Percentiles rank a stretch among this genome's conserved stretches.
Conservation (phyloP, 306 rosid species). For the Comarum palustre region DNA sequence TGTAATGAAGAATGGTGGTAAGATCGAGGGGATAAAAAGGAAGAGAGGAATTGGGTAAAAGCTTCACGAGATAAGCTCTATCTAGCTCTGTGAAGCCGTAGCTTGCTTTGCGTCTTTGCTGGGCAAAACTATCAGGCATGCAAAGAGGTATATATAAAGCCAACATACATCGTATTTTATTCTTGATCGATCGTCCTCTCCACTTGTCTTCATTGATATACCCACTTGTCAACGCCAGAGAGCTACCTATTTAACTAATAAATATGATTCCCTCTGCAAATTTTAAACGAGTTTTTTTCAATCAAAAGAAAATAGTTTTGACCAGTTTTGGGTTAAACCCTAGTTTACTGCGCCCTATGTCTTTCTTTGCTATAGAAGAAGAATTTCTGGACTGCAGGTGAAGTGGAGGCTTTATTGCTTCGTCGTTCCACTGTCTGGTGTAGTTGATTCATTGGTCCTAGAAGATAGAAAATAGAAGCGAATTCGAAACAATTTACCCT, state of each 20-base stretch:
- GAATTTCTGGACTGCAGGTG: neutral
- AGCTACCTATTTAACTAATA: neutral
- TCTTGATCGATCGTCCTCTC: neutral
- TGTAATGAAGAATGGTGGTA: conserved; percentile 1
- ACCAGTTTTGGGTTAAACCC: too few relatives aligned
- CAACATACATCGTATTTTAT: conserved; percentile 4
- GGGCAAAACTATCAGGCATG: conserved; percentile 20
- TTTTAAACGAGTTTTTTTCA: neutral
- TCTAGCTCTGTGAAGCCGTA: neutral
- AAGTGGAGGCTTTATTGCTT: neutral
- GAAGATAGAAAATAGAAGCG: neutral
- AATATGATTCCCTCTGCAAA: neutral
- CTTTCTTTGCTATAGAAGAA: neutral
- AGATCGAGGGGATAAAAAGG: conserved; percentile 5
- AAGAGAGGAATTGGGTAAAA: conserved; percentile 13
- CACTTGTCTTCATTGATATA: neutral
- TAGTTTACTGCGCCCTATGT: too few relatives aligned
- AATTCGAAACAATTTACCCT: too few relatives aligned
- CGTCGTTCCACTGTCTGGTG: neutral
- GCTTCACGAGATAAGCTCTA: conserved; percentile 16
- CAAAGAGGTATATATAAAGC: conserved; percentile 21
- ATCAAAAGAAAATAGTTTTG: too few relatives aligned
- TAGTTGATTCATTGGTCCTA: neutral
- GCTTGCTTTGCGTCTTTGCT: conserved; percentile 17
- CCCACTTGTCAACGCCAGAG: neutral